Evolutionary conservation across 1,284 basidiomycete genomes (phyloP), one percentile per base, ranked within the genome.

Genomic region (Pseudozyma sp.): DNA sequence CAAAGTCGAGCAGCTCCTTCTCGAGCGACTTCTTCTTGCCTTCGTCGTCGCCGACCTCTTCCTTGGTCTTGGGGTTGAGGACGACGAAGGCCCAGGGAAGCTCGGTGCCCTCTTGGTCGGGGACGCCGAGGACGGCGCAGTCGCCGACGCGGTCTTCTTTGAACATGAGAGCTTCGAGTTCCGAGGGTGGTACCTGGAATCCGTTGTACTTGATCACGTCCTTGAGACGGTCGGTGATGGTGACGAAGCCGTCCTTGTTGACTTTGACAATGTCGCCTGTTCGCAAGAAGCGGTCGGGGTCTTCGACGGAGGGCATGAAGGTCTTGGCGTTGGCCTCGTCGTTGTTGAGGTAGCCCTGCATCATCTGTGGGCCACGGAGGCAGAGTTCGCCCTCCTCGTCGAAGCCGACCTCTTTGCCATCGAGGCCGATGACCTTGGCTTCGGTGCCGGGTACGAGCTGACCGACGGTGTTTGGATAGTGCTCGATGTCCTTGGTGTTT

Each of bases 161-260:
- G 59, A 78, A 76, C 56, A 74, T 67, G 31, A 68, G n/a, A 17
- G 65, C 67, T 46, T 84, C 82, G 33, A 84, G 69, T 44, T 84
- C 82, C 14, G 78, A 77, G 1, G 82, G 81, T 2, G 77, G 75
- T 4, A 84, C 81, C 46, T 84, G 82, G 66, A 82, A 84, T 4
- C 82, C 82, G 45, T 82, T 81, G 63, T 75, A 75, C 58, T 84
- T 84, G 73, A 84, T 84, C 9, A 83, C 77, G 39, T 84, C 82
- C 66, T 84, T 84, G 24, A 79, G 48, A 5, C 82, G 72, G 52
- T 82, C 81, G 16, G 68, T 78, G 53, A 84, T 79, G 39, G 64
- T 75, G 24, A 84, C 60, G 51, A 80, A 81, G n/a, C 81, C 80
- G 19, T 69, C 19, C 24, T 66, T 54, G 62, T 73, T 73, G 54